These are phyloP conservation scores for Apiotrichum brassicae DNA, from an alignment of 1,284 basidiomycete species.

Conservation along the genomic window DNA sequence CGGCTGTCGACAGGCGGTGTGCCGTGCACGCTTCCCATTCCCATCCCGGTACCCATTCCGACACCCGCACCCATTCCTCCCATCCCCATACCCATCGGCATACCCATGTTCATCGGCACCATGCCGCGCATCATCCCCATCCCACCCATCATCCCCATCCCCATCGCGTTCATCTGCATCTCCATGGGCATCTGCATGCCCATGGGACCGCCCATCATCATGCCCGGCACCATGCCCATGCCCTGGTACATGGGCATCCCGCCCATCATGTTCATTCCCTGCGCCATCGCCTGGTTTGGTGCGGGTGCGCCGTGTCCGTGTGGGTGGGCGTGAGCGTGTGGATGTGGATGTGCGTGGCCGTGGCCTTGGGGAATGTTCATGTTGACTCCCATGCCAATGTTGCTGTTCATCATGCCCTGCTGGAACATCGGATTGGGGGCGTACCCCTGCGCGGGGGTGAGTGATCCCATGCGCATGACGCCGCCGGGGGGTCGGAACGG, in stretches of 20 bases:
- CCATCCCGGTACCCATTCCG: too few relatives aligned
- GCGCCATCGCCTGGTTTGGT: constrained; percentile 1
- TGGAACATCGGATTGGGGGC: background rate
- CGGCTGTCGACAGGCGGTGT: background rate
- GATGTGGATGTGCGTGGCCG: constrained; percentile 6
- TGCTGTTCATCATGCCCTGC: too few relatives aligned
- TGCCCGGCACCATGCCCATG: background rate
- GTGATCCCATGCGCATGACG: constrained; percentile 17
- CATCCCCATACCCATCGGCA: background rate
- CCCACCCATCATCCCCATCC: constrained; percentile 4
- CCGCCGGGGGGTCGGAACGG: constrained; percentile 1
- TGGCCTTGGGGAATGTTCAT: background rate
- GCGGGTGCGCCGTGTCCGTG: constrained; percentile 21
- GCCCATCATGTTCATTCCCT: background rate
- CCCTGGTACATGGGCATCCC: background rate
- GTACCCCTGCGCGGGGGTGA: constrained; percentile 5
- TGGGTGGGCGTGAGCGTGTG: background rate
- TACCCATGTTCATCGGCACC: background rate
- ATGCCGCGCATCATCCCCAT: constrained; percentile 1
- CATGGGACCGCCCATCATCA: constrained; percentile 20
- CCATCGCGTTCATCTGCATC: constrained; percentile 3
- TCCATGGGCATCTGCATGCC: background rate
- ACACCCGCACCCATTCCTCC: background rate
- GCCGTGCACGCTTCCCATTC: background rate
- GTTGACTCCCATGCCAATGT: too few relatives aligned